Percentiles rank a stretch among this genome's conserved stretches.
Conservation (phyloP, 768 basidiomycete species). For the Psilocybe subaeruginosa region DNA sequence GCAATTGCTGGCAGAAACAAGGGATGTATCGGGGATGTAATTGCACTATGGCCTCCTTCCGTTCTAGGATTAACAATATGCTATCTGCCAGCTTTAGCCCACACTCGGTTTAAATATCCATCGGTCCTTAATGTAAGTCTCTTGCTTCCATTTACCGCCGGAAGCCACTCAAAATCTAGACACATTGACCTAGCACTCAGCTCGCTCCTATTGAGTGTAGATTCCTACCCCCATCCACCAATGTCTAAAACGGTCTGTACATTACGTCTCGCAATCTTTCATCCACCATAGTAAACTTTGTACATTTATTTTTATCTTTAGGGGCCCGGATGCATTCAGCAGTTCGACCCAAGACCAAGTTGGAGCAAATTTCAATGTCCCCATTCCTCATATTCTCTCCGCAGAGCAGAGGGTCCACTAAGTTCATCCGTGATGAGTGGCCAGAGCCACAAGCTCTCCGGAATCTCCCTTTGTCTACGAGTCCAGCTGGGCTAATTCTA, state of each 20-base stretch:
- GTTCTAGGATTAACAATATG: background rate
- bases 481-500: background rate
- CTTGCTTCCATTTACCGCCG: background rate
- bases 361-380: background rate
- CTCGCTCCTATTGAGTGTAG: background rate
- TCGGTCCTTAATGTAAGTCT: background rate
- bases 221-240: background rate
- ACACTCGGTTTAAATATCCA: background rate
- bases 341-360: background rate
- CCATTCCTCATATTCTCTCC: background rate
- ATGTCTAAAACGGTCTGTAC: background rate
- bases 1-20: background rate
- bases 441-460: background rate
- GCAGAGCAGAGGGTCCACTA: background rate
- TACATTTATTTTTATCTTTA: background rate
- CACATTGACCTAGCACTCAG: background rate
- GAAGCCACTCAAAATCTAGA: background rate
- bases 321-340: background rate
- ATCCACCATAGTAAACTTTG: background rate
- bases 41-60: background rate
- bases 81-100: background rate
- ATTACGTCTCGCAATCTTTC: background rate
- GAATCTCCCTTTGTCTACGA: background rate
- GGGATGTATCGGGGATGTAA: background rate
- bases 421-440: background rate